phyloP scores from a whole-genome alignment of 2,329 filamentous ascomycete genomes.

The Juglanconis oblonga region DNA sequence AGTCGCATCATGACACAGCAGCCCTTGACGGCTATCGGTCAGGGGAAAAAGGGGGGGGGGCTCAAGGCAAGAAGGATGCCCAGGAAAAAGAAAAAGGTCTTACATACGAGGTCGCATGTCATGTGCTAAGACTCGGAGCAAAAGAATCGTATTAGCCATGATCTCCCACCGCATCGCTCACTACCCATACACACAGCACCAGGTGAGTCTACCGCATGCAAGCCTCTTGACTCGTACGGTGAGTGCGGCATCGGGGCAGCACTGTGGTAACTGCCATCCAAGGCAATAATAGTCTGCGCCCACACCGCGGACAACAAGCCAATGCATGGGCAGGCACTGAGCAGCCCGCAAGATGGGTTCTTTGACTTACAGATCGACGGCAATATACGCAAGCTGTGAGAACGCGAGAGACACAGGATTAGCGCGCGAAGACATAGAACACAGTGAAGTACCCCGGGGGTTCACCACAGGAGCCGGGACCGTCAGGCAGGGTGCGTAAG shows the following conservation, averaged over 20 bases:
- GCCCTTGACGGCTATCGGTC: conserved; percentile 24
- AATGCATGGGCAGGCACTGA: conserved; percentile 20
- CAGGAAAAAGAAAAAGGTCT: conserved; percentile 26
- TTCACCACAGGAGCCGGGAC: conserved; percentile 16
- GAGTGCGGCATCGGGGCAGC: background rate
- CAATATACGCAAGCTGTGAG: conserved; percentile 81
- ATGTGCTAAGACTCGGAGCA: conserved; percentile 65
- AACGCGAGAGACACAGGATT: conserved; percentile 36
- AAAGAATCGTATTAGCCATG: conserved; percentile 44
- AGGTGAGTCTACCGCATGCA: conserved; percentile 13
- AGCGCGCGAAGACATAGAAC: conserved; percentile 17
- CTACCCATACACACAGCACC: background rate
- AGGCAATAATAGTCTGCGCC: conserved; percentile 20
- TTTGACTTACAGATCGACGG: conserved; percentile 77
- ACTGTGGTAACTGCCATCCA: conserved; percentile 18
- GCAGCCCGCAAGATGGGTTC: conserved; percentile 4
- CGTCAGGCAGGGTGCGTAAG: conserved; percentile 19
- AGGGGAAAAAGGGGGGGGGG: conserved; percentile 16
- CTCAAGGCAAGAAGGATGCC: conserved; percentile 15
- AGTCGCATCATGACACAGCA: conserved; percentile 18
- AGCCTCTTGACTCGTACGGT: background rate
- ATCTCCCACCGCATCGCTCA: conserved; percentile 16
- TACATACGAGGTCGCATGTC: conserved; percentile 85
- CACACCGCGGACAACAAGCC: conserved; percentile 13
- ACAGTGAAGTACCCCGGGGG: conserved; percentile 22